Base-by-base conservation (phyloP, 2,329 filamentous ascomycete species). In the Dactylonectria estremocensis region DNA sequence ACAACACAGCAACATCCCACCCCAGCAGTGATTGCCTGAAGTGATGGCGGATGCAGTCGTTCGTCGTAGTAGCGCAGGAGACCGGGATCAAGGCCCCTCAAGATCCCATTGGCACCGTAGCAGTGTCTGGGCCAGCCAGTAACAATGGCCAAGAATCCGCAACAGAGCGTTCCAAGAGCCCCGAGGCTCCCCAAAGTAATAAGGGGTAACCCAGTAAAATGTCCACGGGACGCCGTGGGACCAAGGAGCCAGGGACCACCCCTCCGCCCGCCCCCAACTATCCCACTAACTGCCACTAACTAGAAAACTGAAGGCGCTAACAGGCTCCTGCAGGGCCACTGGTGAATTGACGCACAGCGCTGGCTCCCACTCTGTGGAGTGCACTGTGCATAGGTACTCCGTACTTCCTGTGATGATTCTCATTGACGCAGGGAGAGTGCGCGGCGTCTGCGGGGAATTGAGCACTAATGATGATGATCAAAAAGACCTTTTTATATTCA, bases 271-370 rank as follows among this genome's bases (percentile, higher is more conserved):
- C 52, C 48, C 45, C 28, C 37, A 48, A 20, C 37, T 28, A 22
- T 46, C 54, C 54, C 63, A 40, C 57, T 66, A 64, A 64, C 61
- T 64, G 48, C 61, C 61, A 58, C 61, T 59, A 65, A 59, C 48
- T 18, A 22, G 49, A 59, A 33, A 35, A 54, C 18, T 22, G 40
- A 60, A 59, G 62, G 40, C 62, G 62, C 62, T 65, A 63, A 46
- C 13, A 46, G 40, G 24, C 52, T 43, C 20, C 60, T 63, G 60
- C 60, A 49, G 52, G 50, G 52, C 22, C 45, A 40, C 43, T 63
- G 33, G 60, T 18, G 14, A 11, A 64, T 43, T 48, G 55, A 53
- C 31, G 46, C 33, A 59, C 54, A 45, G 46, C 48, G 54, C 61
- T 56, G 31, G 49, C 24, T 28, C 24, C 24, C 24, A 28, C 24